Evolutionary conservation across 306 rosid species (phyloP), one percentile per base, ranked within the genome.

Genomic region (Sophora flavescens): DNA sequence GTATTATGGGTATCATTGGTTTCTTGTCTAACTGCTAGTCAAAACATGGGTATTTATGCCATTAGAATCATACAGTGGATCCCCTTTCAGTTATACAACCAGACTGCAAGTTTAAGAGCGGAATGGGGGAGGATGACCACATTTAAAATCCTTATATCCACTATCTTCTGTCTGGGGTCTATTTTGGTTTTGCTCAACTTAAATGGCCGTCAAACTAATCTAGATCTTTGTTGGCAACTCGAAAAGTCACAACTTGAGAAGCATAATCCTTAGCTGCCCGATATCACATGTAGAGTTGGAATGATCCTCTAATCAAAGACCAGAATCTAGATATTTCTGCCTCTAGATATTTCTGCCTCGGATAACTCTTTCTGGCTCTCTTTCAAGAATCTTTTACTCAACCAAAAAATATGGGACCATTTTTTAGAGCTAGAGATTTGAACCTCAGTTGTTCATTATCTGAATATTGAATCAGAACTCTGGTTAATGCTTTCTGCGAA

Each of bases 21-120:
- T 51, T 65, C 30, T 8, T 66, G 52, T 64, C 52, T 53, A 15
- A 53, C 16, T 52, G 11, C 52, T 39, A 15, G 26, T 42, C 10
- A 53, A 77, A 66, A 28, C 47, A 76, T 36, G 80, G 42, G 32
- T n/a, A 42, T 65, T 64, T 26, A 41, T 67, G 69, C 32, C 12
- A 8, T 33, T 44, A 18, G 45, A 1, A 50, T 77, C 60, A 77
- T 8, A 65, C 14, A 60, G 47, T 54, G 60, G 60, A 68, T 9
- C 17, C 68, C 68, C 57, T 47, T 47, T 47, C 15, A 47, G 52
- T 47, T 13, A 47, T 47, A 12, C 15, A 11, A 47, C 52, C n/a
- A 47, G 52, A 47, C 15, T 47, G 52, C 52, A 12, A 47, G 52
- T 15, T 3, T 12, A 47, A 47, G 52, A 14, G 15, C 52, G 12